These are phyloP conservation scores for Dendrostoma leiphaemia DNA, from an alignment of 2,329 filamentous ascomycete species.

Conservation along the genomic window DNA sequence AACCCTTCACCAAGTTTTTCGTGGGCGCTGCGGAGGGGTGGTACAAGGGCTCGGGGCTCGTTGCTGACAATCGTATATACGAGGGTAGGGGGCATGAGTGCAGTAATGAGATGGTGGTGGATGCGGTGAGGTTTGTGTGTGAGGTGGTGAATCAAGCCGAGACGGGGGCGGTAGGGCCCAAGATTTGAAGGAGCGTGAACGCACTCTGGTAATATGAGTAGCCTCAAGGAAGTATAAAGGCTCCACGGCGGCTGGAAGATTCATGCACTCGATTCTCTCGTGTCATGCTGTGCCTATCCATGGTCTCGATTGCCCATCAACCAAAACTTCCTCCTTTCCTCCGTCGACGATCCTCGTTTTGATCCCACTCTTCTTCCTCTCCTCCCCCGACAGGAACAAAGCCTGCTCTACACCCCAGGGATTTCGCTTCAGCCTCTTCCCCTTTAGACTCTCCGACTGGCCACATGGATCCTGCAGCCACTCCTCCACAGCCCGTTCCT, in stretches of 20 bases:
- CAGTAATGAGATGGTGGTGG: constrained; percentile 62
- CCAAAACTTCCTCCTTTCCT: constrained; percentile 36
- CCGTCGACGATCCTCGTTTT: constrained; percentile 30
- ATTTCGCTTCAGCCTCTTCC: constrained; percentile 50
- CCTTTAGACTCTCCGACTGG: constrained; percentile 38
- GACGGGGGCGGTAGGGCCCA: constrained; percentile 22
- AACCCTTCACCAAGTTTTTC: constrained; percentile 61
- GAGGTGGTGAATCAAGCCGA: constrained; percentile 38
- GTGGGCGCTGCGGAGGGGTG: constrained; percentile 51
- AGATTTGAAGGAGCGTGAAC: background rate
- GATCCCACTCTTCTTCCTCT: constrained; percentile 36
- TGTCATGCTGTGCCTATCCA: constrained; percentile 25
- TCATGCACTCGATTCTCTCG: background rate
- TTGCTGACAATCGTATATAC: constrained; percentile 66
- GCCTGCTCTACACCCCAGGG: constrained; percentile 44
- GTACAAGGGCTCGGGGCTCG: constrained; percentile 54
- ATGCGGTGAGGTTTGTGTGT: constrained; percentile 63
- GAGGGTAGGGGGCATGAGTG: constrained; percentile 69
- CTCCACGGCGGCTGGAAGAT: background rate
- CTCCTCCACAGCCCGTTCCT: constrained; percentile 39
- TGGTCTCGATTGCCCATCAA: constrained; percentile 33
- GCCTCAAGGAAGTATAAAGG: background rate
- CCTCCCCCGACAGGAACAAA: constrained; percentile 39
- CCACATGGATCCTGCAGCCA: constrained; percentile 56
- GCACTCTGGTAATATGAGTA: background rate